Evolutionary conservation across 1,139 yeast genomes (phyloP), one percentile per base, ranked within the genome.

Genomic region (Petasospora fabianii): DNA sequence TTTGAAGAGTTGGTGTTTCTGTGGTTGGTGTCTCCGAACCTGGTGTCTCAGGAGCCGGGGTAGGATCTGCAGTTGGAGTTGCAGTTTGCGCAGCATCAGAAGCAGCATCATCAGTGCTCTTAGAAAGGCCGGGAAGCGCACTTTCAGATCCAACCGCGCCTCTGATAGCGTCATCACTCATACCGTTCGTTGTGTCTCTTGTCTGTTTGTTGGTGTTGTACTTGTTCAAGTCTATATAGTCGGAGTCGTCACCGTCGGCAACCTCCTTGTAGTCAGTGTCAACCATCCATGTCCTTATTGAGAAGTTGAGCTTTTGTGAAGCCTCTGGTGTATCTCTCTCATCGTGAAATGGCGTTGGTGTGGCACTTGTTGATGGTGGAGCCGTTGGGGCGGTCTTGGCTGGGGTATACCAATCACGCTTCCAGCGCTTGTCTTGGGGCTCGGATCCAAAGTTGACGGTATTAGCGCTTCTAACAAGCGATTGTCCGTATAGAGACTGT

Each of bases 61-160:
- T 29, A 14, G 30, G 3, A 17, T 30, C 34, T 11, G 38, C n/a
- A 24, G 16, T 17, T 27, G 34, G 11, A 11, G 24, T 20, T 10
- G 22, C 17, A 12, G 22, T 20, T 20, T 20, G 9, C 10, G 22
- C 10, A 10, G 22, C 22, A 8, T 20, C 22, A 5, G 26, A 11
- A 22, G 26, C 26, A 13, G 26, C 10, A 22, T 24, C 31, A 3
- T 24, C 31, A 3, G 27, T 16, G 8, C 26, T 22, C 38, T 65
- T 51, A 2, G 67, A 61, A 17, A 73, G 62, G 4, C 79, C 78
- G 1, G 78, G 73, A 42, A 73, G 71, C 2, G 73, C 61, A 28
- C 73, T 43, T 10, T 45, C 72, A 16, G 62, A 64, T 12, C 80
- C 82, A 8, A 77, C 83, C 10, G 84, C 84, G 18, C 82, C 82